Base-by-base conservation (phyloP, 2,329 filamentous ascomycete species). In the Talaromyces sp. region DNA sequence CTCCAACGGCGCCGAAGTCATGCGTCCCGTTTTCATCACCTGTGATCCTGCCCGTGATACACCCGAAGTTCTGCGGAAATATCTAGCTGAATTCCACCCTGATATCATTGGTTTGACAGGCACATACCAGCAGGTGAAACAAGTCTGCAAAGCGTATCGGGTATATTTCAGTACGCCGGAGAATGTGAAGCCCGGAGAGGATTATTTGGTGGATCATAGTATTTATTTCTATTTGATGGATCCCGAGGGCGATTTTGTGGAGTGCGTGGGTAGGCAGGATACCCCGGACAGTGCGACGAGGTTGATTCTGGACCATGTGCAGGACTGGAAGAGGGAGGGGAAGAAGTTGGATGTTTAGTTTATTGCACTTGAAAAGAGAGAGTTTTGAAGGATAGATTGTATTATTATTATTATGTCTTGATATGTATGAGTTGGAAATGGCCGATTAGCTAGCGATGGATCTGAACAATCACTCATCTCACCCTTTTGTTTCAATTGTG, bases 221-320 rank as follows among this genome's bases (percentile, higher is more conserved):
- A 99, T 99, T 71, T 99, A 99, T 83, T 99, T 99, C 74, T 99
- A 99, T 78, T 81, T 99, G 70, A 99, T 99, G 95, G 95, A 98
- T 77, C 95, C 95, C 0, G 93, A 98, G 71, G 94, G 94, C 22
- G 93, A 99, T 77, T 99, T 99, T 78, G 94, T 99, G 33, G 96
- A 99, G 82, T 96, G 93, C 13, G 88, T 99, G 73, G 95, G 95
- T 19, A 85, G 95, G 68, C 95, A 99, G 80, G 93, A 98, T 79
- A 96, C 92, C 48, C 92, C 94, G 0, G 89, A 95, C 68, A 87
- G 92, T 72, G 95, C 89, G 1, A 91, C 93, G 7, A 88, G 88
- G 79, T 82, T 97, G 65, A 97, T 99, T 63, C 78, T 90, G 66
- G 89, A 90, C 67, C 95, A 99, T 78, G 90, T 98, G 75, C 89